Percentiles rank a stretch among this genome's conserved stretches.
phyloP scores from a whole-genome alignment of 2,329 filamentous ascomycete species.

The Coniochaeta hoffmannii region DNA sequence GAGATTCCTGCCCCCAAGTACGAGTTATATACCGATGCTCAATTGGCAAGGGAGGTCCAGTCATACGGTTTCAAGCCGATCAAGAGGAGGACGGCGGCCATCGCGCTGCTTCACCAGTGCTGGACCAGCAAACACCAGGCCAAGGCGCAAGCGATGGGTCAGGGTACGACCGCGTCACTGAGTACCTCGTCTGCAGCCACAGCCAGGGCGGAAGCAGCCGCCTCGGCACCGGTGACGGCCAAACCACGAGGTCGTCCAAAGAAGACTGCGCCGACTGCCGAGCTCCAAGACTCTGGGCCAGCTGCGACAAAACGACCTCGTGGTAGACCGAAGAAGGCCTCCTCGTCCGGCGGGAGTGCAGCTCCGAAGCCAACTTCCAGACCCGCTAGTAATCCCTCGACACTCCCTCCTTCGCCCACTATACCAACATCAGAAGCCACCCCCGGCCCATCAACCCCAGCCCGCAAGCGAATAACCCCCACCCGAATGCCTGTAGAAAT shows the following conservation, averaged over 20 bases:
- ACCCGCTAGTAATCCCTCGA: neutral
- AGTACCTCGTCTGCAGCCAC: constrained; percentile 10
- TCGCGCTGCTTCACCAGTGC: constrained; percentile 61
- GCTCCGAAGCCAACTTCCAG: constrained; percentile 2
- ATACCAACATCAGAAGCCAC: constrained; percentile 2
- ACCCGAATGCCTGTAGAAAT: constrained; percentile 33
- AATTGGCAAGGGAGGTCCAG: constrained; percentile 54
- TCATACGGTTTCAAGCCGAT: constrained; percentile 67
- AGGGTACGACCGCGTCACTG: constrained; percentile 5
- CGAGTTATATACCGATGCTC: constrained; percentile 51
- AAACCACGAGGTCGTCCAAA: constrained; percentile 25
- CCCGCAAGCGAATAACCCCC: constrained; percentile 12
- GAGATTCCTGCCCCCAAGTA: constrained; percentile 41
- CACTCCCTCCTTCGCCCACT: neutral
- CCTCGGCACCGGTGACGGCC: neutral
- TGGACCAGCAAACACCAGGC: constrained; percentile 56
- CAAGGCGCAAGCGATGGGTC: constrained; percentile 29
- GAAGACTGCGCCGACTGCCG: constrained; percentile 14
- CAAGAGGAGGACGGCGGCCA: constrained; percentile 61
- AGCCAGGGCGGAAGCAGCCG: constrained; percentile 7
- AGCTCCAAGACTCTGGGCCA: neutral
- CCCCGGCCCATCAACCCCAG: constrained; percentile 18
- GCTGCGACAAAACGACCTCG: constrained; percentile 24
- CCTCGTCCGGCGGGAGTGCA: neutral
- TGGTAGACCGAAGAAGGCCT: constrained; percentile 34